Base-by-base conservation (phyloP, 805 yeast species). In the Ogataea paraovalis region DNA sequence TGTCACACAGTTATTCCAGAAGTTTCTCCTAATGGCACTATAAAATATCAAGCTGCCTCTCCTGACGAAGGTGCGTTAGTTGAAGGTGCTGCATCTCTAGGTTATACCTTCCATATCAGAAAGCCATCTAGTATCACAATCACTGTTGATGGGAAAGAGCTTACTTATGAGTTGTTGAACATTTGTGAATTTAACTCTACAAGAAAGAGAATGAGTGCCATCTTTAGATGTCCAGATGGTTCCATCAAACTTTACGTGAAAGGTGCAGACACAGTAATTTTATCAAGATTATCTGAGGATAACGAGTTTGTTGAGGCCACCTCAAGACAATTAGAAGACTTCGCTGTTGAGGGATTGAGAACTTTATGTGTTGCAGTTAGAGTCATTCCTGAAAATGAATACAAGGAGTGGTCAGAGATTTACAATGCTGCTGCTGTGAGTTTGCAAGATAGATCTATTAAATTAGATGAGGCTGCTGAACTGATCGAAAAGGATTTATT, bases 61-160 rank as follows among this genome's bases (percentile, higher is more conserved):
- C 99, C 99, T 0, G 99, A 94, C 70, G 99, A 95, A 72, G 99
- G 99, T 44, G 99, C 99, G 0, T 74, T 94, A 51, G 99, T 94
- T 2, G 90, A 91, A 58, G 99, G 99, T 49, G 98, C 96, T 16
- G 94, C 97, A 0, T 74, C 73, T 59, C 70, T 92, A 41, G 98
- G 97, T 0, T 94, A 85, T 63, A 82, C 77, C 52, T 95, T 94
- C 64, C 77, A 79, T 7, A 81, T 89, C 41, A 85, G 99, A 70
- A 82, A 82, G 42, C 99, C 99, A 4, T 82, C 82, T 49, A 76
- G 86, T 20, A 85, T 95, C 28, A 78, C 87, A 0, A 75, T 95
- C 37, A 78, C 79, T 42, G 70, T 77, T 8, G 66, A 58, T 42
- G 83, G 85, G 6, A 69, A 72, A 49, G 73, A 76, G 45, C 63